Percentiles rank a stretch among this genome's conserved stretches.
phyloP scores from a whole-genome alignment of 306 rosid genomes.

The Fragaria vesca region DNA sequence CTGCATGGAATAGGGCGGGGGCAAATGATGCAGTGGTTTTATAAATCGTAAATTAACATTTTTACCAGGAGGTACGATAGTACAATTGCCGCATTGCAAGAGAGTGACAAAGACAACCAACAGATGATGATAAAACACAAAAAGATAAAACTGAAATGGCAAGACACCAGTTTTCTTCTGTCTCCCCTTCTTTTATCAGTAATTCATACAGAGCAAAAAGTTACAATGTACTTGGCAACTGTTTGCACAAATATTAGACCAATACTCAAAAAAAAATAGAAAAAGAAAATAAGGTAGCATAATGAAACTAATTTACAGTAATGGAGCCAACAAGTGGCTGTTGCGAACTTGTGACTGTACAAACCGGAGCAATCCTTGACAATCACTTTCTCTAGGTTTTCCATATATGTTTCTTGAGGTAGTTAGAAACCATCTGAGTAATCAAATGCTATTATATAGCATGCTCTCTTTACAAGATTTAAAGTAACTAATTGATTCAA shows the following conservation, averaged over 20 bases:
- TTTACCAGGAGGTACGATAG: neutral
- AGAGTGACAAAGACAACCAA: neutral
- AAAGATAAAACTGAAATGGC: neutral
- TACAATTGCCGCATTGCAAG: neutral
- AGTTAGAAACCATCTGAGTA: neutral
- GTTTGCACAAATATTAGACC: neutral
- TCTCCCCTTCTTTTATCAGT: neutral
- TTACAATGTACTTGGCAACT: neutral
- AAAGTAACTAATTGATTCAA: neutral
- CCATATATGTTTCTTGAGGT: neutral
- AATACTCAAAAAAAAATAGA: neutral
- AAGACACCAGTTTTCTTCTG: neutral
- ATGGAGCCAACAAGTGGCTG: neutral
- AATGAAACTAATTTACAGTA: neutral
- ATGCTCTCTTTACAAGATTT: neutral
- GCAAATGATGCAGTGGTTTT: neutral
- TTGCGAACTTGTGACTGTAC: neutral
- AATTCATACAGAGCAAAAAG: neutral
- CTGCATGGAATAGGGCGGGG: neutral
- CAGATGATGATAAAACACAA: neutral
- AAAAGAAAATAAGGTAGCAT: neutral
- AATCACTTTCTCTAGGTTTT: neutral
- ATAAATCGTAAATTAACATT: neutral
- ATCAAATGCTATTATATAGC: neutral
- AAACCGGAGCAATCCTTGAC: conserved; percentile 1